A percentile compares a stretch with the other conserved stretches of the same genome.
Conservation (phyloP, 306 rosid species). For the Quercus gilva region DNA sequence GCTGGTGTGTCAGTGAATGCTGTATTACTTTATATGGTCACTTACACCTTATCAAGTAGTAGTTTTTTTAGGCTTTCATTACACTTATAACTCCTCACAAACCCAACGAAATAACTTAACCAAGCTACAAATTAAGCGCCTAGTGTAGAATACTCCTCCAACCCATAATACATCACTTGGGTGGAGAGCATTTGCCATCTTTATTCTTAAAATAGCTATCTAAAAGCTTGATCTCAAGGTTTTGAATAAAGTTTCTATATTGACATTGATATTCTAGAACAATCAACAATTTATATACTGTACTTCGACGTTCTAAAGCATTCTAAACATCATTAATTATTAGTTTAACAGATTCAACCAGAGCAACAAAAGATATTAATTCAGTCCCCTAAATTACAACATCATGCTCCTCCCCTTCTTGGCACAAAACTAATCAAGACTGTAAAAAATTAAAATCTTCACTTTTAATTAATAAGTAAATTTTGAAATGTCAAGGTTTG, state of each 20-base stretch:
- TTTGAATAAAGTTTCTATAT: background rate
- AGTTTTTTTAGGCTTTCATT: too few species aligned
- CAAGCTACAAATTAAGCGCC: too few species aligned
- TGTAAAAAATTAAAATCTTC: background rate
- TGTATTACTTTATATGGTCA: too few species aligned
- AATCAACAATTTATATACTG: background rate
- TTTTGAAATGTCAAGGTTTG: background rate
- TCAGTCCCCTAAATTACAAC: background rate
- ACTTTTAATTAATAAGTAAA: background rate
- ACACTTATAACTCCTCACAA: too few species aligned
- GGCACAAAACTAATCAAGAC: background rate
- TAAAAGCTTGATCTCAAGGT: background rate
- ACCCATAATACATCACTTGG: too few species aligned
- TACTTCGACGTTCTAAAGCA: background rate
- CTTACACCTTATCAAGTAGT: too few species aligned
- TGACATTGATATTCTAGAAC: background rate
- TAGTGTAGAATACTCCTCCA: too few species aligned
- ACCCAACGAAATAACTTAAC: too few species aligned
- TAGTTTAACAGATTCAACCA: background rate
- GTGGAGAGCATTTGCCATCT: too few species aligned
- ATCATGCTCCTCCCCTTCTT: background rate
- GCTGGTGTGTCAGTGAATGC: too few species aligned
- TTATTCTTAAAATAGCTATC: too few species aligned
- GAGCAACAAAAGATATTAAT: background rate
- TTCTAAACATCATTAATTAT: background rate